phyloP scores from a whole-genome alignment of 768 basidiomycete genomes.

The Psilocybe azurescens region DNA sequence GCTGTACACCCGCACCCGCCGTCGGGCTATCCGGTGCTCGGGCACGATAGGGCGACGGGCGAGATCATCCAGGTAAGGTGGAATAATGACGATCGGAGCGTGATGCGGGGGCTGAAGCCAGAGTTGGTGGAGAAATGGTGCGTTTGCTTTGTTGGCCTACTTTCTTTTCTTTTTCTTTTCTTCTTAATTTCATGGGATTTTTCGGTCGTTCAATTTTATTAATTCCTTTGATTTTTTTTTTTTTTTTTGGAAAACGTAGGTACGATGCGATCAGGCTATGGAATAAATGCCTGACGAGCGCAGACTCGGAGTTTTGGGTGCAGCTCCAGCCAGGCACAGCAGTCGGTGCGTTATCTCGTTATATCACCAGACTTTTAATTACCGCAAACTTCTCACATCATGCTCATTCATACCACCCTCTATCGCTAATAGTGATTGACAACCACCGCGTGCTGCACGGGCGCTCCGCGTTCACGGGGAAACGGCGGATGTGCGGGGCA shows the following conservation, averaged over 20 bases:
- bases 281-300: conserved; percentile 74
- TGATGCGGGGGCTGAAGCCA: conserved; percentile 65
- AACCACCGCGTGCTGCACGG: conserved; percentile 96
- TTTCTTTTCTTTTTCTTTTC: too few species aligned
- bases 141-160: conserved; percentile 3
- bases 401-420: neutral
- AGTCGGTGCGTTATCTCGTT: conserved; percentile 61
- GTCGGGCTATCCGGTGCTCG: conserved; percentile 72
- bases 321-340: conserved; percentile 88
- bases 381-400: neutral
- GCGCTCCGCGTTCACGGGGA: conserved; percentile 87
- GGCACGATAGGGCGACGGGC: conserved; percentile 62
- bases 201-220: too few species aligned
- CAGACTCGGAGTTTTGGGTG: conserved; percentile 92
- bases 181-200: too few species aligned
- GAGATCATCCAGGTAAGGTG: conserved; percentile 83
- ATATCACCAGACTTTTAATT: too few species aligned
- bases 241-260: too few species aligned
- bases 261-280: conserved; percentile 84
- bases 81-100: conserved; percentile 95
- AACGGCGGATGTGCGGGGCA: conserved; percentile 93
- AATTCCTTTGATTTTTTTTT: neutral
- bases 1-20: conserved; percentile 61
- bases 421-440: conserved; percentile 67
- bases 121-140: conserved; percentile 79